Conservation (phyloP, 805 yeast genomes). For the Teunomyces stri region DNA sequence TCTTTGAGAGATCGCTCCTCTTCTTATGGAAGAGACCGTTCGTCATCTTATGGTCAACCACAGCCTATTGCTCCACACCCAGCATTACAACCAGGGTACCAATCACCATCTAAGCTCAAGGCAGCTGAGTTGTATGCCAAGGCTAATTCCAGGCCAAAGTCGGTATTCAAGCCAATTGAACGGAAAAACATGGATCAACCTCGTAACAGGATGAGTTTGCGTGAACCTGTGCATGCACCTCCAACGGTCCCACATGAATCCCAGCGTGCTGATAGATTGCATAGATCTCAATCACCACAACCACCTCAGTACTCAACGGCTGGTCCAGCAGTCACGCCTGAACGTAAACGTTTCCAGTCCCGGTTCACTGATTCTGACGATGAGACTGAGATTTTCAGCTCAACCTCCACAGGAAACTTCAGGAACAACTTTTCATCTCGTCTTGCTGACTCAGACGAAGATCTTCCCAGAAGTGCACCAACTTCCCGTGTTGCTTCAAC, state of each 20-base stretch:
- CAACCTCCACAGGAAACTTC: background rate
- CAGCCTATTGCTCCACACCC: slow-evolving; percentile 42
- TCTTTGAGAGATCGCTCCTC: slow-evolving; percentile 18
- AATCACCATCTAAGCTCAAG: slow-evolving; percentile 36
- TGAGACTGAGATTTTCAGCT: slow-evolving; percentile 10
- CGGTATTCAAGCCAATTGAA: slow-evolving; percentile 36
- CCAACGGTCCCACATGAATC: background rate
- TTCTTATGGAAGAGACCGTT: slow-evolving; percentile 1
- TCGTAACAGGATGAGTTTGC: slow-evolving; percentile 5
- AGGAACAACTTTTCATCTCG: slow-evolving; percentile 9
- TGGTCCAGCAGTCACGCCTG: slow-evolving; percentile 10
- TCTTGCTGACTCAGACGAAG: slow-evolving; percentile 13
- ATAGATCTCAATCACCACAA: background rate
- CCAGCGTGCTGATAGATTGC: background rate
- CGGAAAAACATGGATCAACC: slow-evolving; percentile 25
- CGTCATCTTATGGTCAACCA: slow-evolving; percentile 15
- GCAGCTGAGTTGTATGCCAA: slow-evolving; percentile 57
- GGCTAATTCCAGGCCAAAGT: slow-evolving; percentile 44
- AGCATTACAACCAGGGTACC: slow-evolving; percentile 33
- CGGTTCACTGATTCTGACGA: slow-evolving; percentile 32
- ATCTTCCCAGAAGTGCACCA: slow-evolving; percentile 6
- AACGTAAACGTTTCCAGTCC: slow-evolving; percentile 16
- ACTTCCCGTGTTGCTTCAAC: slow-evolving; percentile 7
- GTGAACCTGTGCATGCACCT: slow-evolving; percentile 24
- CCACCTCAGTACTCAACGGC: background rate